Conservation (phyloP, 192 early-diverging fungal species). For the Irineochytrium annulatum region DNA sequence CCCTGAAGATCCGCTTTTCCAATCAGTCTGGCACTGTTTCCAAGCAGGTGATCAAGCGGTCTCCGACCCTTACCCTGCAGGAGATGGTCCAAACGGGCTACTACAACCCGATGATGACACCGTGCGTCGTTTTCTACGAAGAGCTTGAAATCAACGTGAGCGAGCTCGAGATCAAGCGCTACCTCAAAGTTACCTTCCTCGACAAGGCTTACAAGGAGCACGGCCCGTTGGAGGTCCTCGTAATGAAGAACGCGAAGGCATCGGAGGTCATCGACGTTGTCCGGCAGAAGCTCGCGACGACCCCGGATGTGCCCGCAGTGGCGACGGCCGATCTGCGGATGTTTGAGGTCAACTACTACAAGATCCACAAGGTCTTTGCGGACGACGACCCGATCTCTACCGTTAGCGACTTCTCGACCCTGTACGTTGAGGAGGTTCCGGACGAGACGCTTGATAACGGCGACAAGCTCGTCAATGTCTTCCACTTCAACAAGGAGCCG, state of each 20-base stretch:
- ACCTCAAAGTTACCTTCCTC: slow-evolving; percentile 64
- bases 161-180: slow-evolving; percentile 79
- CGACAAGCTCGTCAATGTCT: slow-evolving; percentile 54
- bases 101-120: slow-evolving; percentile 23
- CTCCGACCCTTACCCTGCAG: slow-evolving; percentile 42
- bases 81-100: slow-evolving; percentile 46
- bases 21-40: slow-evolving; percentile 25
- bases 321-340: slow-evolving; percentile 42
- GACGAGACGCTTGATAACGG: slow-evolving; percentile 13
- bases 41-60: slow-evolving; percentile 41
- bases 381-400: slow-evolving; percentile 40
- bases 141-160: slow-evolving; percentile 71
- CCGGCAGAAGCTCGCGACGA: slow-evolving; percentile 30
- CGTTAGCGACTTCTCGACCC: slow-evolving; percentile 35
- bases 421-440: slow-evolving; percentile 56
- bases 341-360: slow-evolving; percentile 51
- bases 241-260: slow-evolving; percentile 53
- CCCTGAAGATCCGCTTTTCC: slow-evolving; percentile 72
- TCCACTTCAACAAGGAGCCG: slow-evolving; percentile 74
- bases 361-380: slow-evolving; percentile 42
- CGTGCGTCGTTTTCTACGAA: slow-evolving; percentile 72
- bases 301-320: slow-evolving; percentile 27
- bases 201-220: slow-evolving; percentile 66
- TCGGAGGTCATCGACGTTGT: slow-evolving; percentile 41
- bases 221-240: slow-evolving; percentile 61